Conservation (phyloP, 2,329 filamentous ascomycete species). For the Fusarium poae region DNA sequence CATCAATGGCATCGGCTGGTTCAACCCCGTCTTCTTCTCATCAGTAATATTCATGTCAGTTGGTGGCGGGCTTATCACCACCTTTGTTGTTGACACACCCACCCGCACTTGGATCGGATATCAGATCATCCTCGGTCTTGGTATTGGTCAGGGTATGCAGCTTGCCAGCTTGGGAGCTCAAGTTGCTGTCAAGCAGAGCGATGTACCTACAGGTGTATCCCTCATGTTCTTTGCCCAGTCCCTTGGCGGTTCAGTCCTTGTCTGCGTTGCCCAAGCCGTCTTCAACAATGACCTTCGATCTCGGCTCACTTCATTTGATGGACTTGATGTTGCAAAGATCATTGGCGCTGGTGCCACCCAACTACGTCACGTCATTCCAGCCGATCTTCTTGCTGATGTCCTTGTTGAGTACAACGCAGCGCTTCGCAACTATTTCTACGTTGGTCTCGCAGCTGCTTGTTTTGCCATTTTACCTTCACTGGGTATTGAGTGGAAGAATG, state of each 20-base stretch:
- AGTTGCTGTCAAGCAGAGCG: background rate
- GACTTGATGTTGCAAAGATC: background rate
- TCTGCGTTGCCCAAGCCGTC: constrained; percentile 14
- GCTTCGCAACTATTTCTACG: constrained; percentile 7
- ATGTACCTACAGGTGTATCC: constrained; percentile 5
- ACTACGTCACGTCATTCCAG: background rate
- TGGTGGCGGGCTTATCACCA: constrained; percentile 11
- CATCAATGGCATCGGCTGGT: constrained; percentile 15
- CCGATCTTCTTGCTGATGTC: constrained; percentile 1
- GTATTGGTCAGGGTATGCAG: constrained; percentile 16
- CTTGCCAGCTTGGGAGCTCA: constrained; percentile 14
- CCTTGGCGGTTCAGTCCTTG: constrained; percentile 14
- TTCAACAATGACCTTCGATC: constrained; percentile 15
- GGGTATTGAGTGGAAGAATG: constrained; percentile 14
- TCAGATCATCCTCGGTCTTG: constrained; percentile 13
- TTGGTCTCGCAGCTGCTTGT: constrained; percentile 3
- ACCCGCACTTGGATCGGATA: constrained; percentile 14
- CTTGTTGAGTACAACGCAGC: constrained; percentile 15
- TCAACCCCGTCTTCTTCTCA: constrained; percentile 12
- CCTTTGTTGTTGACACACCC: constrained; percentile 2
- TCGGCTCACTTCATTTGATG: background rate
- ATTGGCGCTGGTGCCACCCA: constrained; percentile 7
- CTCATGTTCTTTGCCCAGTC: constrained; percentile 19
- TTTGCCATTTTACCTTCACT: constrained; percentile 1
- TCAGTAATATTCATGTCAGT: constrained; percentile 19